Conservation (phyloP, 495 filamentous ascomycete species). For the Neurospora sp. region DNA sequence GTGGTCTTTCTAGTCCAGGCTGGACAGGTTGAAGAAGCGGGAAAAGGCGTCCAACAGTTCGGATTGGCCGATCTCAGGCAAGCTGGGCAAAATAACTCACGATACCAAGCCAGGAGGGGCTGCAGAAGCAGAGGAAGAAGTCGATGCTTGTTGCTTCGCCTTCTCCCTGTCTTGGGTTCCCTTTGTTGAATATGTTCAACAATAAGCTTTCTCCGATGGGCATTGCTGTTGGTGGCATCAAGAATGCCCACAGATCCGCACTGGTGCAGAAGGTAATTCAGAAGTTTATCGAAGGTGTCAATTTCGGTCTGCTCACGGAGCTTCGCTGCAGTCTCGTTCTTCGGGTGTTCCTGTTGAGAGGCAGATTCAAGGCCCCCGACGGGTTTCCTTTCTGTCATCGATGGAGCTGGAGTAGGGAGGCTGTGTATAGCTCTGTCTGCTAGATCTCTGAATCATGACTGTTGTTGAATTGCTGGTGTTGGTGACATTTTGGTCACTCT, state of each 20-base stretch:
- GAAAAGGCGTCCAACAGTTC: not conserved
- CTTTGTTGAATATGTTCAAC: conserved; percentile 74
- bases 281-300: conserved; percentile 83
- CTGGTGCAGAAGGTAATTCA: conserved; percentile 71
- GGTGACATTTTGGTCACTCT: not conserved
- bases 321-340: conserved; percentile 70
- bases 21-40: not conserved
- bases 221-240: conserved; percentile 91
- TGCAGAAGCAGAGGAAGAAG: not conserved
- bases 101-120: not conserved
- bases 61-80: not conserved
- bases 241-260: conserved; percentile 93
- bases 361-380: not conserved
- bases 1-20: not conserved
- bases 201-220: conserved; percentile 70
- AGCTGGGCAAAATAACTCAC: not conserved
- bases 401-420: not conserved
- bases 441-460: not conserved
- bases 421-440: not conserved
- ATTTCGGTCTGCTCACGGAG: conserved; percentile 85
- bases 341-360: conserved; percentile 33
- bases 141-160: not conserved
- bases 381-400: not conserved
- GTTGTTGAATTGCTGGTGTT: not conserved
- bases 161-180: too few relatives aligned